A percentile compares a stretch with the other conserved stretches of the same genome.
phyloP scores from a whole-genome alignment of 2,329 filamentous ascomycete species.

The Fusarium sp. region DNA sequence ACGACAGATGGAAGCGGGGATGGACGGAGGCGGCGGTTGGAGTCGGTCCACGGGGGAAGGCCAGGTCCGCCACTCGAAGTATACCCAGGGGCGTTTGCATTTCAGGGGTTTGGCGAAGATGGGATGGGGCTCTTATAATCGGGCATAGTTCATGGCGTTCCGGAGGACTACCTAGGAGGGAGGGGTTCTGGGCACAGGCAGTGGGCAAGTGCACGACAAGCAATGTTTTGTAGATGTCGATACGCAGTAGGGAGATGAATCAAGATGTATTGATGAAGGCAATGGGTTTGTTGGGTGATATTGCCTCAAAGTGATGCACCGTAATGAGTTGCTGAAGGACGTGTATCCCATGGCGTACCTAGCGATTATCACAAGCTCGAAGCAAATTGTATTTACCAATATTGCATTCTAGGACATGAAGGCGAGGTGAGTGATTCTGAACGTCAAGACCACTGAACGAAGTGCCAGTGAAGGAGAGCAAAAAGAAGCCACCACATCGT shows the following conservation, averaged over 20 bases:
- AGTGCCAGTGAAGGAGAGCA: neutral
- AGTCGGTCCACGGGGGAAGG: constrained; percentile 2
- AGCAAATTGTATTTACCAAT: neutral
- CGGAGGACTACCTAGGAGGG: constrained; percentile 12
- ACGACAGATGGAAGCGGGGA: neutral
- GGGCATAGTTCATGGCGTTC: constrained; percentile 45
- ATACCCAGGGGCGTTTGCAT: constrained; percentile 45
- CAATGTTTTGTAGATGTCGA: constrained; percentile 14
- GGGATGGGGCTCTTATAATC: constrained; percentile 29
- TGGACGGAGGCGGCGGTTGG: constrained; percentile 3
- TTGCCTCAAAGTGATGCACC: neutral
- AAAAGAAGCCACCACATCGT: neutral
- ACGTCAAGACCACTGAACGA: neutral
- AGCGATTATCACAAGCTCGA: neutral
- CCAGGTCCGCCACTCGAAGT: constrained; percentile 27
- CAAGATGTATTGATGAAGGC: constrained; percentile 23
- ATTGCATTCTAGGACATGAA: neutral
- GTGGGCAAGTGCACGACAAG: constrained; percentile 44
- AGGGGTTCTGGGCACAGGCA: constrained; percentile 41
- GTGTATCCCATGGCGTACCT: neutral
- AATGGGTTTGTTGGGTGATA: neutral
- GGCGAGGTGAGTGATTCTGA: neutral
- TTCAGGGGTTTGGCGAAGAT: constrained; percentile 36
- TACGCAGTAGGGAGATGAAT: constrained; percentile 23
- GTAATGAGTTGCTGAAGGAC: neutral